These are phyloP conservation scores for Phytopythium vexans DNA, from an alignment of 352 stramenopile species.

Conservation along the genomic window DNA sequence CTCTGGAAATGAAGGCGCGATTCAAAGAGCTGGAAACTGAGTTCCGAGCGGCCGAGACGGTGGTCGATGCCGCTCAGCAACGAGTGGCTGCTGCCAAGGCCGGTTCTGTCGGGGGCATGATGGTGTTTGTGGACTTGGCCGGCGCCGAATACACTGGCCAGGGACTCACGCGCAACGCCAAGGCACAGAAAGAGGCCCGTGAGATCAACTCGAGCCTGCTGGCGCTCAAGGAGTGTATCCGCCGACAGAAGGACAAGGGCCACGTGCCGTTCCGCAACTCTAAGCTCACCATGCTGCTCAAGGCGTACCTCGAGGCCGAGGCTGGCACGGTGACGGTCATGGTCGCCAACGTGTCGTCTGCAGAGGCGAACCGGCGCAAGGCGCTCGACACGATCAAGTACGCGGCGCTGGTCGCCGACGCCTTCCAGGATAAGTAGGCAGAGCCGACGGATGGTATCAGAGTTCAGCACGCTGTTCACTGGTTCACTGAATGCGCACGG, in stretches of 20 bases:
- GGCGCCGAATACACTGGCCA: constrained; percentile 55
- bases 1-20: constrained; percentile 14
- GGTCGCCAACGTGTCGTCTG: constrained; percentile 44
- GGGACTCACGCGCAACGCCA: constrained; percentile 21
- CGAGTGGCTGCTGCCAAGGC: constrained; percentile 12
- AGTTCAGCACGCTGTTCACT: too few relatives aligned
- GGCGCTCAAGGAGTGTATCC: constrained; percentile 50
- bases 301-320: constrained; percentile 21
- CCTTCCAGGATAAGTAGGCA: constrained; percentile 16
- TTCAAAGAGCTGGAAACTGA: constrained; percentile 18
- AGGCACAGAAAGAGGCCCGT: constrained; percentile 17
- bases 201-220: constrained; percentile 50
- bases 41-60: constrained; percentile 16
- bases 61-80: constrained; percentile 13
- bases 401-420: constrained; percentile 31
- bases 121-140: constrained; percentile 52
- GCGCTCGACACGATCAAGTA: constrained; percentile 41
- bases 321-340: constrained; percentile 29
- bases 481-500: too few relatives aligned
- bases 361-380: constrained; percentile 15
- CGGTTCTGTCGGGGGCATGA: constrained; percentile 19
- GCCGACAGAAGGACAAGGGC: constrained; percentile 15
- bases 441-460: too few relatives aligned
- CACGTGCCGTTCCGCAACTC: constrained; percentile 37
- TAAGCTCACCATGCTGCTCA: constrained; percentile 49